These are phyloP conservation scores for Nidularia pulvinata DNA, from an alignment of 768 basidiomycete genomes.

Conservation along the genomic window DNA sequence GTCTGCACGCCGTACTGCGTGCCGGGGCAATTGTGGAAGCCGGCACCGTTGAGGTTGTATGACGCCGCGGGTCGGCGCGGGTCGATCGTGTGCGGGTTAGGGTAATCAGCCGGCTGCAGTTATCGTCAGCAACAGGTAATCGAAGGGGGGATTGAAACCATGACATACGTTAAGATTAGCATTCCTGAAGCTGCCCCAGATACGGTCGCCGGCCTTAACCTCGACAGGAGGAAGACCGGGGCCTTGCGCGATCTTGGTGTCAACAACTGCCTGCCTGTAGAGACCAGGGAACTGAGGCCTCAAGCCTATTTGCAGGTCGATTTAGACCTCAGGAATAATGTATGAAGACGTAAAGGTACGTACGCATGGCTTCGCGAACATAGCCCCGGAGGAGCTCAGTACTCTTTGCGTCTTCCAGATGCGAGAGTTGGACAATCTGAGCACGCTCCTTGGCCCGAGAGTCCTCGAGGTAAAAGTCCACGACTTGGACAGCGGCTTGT, in stretches of 20 bases:
- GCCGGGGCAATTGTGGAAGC: constrained; percentile 41
- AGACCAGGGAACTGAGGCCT: constrained; percentile 41
- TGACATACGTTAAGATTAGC: constrained; percentile 38
- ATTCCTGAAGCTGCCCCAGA: constrained; percentile 38
- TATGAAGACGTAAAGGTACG: constrained; percentile 9
- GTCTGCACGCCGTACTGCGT: constrained; percentile 29
- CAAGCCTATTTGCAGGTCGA: constrained; percentile 17
- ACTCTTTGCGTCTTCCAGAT: constrained; percentile 25
- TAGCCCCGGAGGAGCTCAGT: constrained; percentile 42
- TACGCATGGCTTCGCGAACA: constrained; percentile 50
- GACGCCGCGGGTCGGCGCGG: constrained; percentile 28
- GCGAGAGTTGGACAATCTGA: constrained; percentile 32
- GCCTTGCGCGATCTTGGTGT: constrained; percentile 32
- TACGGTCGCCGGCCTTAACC: constrained; percentile 36
- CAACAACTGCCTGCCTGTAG: constrained; percentile 30
- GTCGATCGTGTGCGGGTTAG: constrained; percentile 34
- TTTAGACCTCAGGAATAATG: neutral
- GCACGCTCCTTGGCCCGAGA: constrained; percentile 31
- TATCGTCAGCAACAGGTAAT: neutral
- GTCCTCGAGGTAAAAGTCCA: constrained; percentile 54
- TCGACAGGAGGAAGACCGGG: constrained; percentile 25
- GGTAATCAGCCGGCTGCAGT: constrained; percentile 36
- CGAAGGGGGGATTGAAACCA: neutral
- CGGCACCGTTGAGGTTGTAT: constrained; percentile 25
- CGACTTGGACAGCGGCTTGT: constrained; percentile 45